Percentiles rank a stretch among this genome's conserved stretches.
Evolutionary conservation across 1,139 yeast species (phyloP).

Genomic region (Suhomyces choctaworum): DNA sequence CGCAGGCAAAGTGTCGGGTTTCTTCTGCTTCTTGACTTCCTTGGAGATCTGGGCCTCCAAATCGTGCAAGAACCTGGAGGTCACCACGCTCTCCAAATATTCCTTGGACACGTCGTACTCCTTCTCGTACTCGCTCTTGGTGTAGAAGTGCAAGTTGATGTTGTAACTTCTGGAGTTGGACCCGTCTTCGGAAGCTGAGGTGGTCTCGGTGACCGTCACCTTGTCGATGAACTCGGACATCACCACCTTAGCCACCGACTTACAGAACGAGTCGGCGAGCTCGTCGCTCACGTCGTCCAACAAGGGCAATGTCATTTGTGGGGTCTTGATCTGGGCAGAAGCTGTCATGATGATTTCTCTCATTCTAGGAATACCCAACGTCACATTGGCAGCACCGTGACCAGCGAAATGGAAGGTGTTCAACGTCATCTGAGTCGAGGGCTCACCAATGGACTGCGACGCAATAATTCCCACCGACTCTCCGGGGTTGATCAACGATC

Average conservation of each 20-base stretch:
- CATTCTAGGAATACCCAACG: slow-evolving; percentile 99
- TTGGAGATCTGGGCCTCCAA: slow-evolving; percentile 74
- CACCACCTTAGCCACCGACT: slow-evolving; percentile 80
- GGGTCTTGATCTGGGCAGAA: slow-evolving; percentile 90
- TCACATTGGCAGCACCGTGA: slow-evolving; percentile 99
- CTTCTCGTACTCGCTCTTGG: slow-evolving; percentile 71
- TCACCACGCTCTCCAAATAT: slow-evolving; percentile 71
- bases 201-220: slow-evolving; percentile 85
- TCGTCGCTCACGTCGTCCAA: slow-evolving; percentile 75
- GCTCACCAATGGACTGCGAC: slow-evolving; percentile 98
- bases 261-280: slow-evolving; percentile 91
- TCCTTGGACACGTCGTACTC: slow-evolving; percentile 87
- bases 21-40: slow-evolving; percentile 82
- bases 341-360: slow-evolving; percentile 99
- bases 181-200: slow-evolving; percentile 54
- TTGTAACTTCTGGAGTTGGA: slow-evolving; percentile 70
- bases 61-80: slow-evolving; percentile 61
- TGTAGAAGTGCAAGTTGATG: slow-evolving; percentile 73
- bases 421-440: slow-evolving; percentile 98
- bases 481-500: slow-evolving; percentile 92
- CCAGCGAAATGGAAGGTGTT: slow-evolving; percentile 99
- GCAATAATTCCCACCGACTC: slow-evolving; percentile 99
- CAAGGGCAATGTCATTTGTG: slow-evolving; percentile 95
- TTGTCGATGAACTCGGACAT: slow-evolving; percentile 87
- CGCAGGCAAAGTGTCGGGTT: slow-evolving; percentile 54